Evolutionary conservation across 176 grass and related monocot genomes (phyloP).

Genomic region (Paspalum vaginatum): DNA sequence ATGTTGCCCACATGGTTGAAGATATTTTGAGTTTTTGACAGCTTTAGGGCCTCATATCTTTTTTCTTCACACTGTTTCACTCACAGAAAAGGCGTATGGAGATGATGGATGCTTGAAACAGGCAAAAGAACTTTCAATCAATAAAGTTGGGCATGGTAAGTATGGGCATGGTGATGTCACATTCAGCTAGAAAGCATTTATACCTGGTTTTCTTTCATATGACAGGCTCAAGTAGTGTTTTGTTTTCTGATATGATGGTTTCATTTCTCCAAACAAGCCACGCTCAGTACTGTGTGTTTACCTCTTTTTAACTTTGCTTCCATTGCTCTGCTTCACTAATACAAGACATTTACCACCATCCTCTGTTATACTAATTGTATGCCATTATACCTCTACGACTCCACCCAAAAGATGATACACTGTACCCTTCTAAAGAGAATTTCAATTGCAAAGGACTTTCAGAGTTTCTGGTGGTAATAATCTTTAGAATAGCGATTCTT

Average conservation of each 20-base stretch:
- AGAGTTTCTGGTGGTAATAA: neutral
- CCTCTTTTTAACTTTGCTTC: too few species aligned
- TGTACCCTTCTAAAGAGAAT: slow-evolving; percentile 15
- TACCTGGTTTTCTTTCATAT: neutral
- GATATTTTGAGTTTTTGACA: neutral
- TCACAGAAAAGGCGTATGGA: slow-evolving; percentile 88
- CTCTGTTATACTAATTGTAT: neutral
- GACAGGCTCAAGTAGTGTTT: neutral
- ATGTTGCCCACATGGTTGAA: neutral
- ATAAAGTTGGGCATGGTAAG: slow-evolving; percentile 97
- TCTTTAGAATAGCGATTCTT: neutral
- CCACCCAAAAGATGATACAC: neutral
- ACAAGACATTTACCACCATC: neutral
- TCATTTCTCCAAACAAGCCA: too few species aligned
- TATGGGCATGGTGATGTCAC: neutral
- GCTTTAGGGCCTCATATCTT: neutral
- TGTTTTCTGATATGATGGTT: too few species aligned
- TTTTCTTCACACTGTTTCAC: neutral
- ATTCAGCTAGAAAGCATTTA: slow-evolving; percentile 11
- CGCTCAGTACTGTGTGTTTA: too few species aligned
- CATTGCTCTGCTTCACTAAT: neutral
- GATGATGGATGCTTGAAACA: slow-evolving; percentile 87
- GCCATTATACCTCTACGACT: neutral
- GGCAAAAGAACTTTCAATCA: slow-evolving; percentile 92
- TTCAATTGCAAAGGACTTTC: neutral